Evolutionary conservation across 176 grass and related monocot species (phyloP).

Genomic region (Eleusine indica): DNA sequence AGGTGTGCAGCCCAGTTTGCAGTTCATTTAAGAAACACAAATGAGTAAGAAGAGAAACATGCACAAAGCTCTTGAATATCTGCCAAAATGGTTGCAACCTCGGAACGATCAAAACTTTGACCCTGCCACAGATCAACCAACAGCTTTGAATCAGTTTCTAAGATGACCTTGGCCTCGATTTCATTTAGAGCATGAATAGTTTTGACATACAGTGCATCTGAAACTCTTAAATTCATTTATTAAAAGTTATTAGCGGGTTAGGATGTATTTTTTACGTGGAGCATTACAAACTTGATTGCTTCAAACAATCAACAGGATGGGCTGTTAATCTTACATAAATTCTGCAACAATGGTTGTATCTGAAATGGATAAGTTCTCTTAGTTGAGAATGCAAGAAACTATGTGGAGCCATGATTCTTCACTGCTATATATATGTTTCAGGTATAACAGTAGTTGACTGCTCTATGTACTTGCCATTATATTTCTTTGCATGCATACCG

Average conservation of each 20-base stretch:
- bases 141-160: too few species aligned
- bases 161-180: not conserved
- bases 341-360: not conserved
- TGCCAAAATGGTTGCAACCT: too few species aligned
- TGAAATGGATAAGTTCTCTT: not conserved
- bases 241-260: not conserved
- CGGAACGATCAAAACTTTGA: too few species aligned
- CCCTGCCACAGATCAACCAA: too few species aligned
- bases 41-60: too few species aligned
- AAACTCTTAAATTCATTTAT: not conserved
- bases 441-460: not conserved
- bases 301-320: constrained; percentile 3
- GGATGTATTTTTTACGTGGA: not conserved
- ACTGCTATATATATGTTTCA: not conserved
- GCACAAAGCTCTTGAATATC: too few species aligned
- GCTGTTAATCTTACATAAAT: constrained; percentile 7
- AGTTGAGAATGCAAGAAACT: not conserved
- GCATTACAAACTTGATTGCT: constrained; percentile 30
- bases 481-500: not conserved
- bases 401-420: constrained; percentile 14
- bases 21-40: too few species aligned
- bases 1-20: too few species aligned
- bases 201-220: not conserved
- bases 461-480: not conserved
- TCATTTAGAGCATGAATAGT: constrained; percentile 17